phyloP scores from a whole-genome alignment of 2,329 filamentous ascomycete species.

The Aspergillus pseudonomiae region DNA sequence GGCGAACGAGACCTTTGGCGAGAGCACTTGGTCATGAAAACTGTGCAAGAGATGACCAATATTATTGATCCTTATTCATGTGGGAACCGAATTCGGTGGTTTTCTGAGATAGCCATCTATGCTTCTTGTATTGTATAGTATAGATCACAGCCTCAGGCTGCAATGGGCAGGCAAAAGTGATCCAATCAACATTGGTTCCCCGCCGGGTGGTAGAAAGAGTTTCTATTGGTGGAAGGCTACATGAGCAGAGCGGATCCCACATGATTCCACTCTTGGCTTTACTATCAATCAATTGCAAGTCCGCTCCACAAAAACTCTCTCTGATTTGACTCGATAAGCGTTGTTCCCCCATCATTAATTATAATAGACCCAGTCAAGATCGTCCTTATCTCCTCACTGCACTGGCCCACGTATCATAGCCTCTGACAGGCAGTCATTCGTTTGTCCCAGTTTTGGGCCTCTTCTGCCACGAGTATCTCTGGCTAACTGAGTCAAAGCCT shows the following conservation, averaged over 20 bases:
- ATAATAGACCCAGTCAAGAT: conserved; percentile 3
- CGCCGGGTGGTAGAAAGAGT: not conserved
- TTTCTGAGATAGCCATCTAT: not conserved
- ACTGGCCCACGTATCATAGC: not conserved
- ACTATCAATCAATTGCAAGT: conserved; percentile 2
- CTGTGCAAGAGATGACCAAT: not conserved
- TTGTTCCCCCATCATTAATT: not conserved
- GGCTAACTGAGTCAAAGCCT: not conserved
- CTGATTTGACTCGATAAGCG: not conserved
- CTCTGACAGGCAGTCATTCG: not conserved
- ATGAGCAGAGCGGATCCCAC: not conserved
- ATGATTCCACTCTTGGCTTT: conserved; percentile 8
- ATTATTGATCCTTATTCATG: not conserved
- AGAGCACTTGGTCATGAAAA: conserved; percentile 15
- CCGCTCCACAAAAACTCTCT: not conserved
- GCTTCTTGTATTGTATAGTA: not conserved
- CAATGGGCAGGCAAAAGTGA: not conserved
- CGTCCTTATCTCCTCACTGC: not conserved
- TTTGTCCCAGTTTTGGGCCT: not conserved
- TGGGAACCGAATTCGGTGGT: no score
- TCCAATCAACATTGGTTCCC: conserved; percentile 2
- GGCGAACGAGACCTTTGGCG: conserved; percentile 19
- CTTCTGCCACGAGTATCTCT: conserved; percentile 2
- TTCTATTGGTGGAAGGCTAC: conserved; percentile 5
- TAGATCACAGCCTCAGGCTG: not conserved